phyloP scores from a whole-genome alignment of 1,284 basidiomycete genomes.

The Chondrostereum purpureum region DNA sequence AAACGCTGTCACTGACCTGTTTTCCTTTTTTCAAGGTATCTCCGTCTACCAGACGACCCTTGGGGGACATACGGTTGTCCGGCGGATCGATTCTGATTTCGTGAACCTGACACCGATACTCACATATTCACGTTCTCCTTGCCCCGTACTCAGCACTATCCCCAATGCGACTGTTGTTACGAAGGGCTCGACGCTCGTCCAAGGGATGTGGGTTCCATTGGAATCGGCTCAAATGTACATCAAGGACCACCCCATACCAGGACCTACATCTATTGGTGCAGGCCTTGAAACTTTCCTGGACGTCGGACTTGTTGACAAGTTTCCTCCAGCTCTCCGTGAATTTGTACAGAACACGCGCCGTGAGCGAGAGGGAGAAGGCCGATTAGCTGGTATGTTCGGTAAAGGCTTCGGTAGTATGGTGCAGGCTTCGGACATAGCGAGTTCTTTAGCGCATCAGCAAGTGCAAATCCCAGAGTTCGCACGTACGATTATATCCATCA shows the following conservation, averaged over 20 bases:
- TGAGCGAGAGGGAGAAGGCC: neutral
- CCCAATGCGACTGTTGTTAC: constrained; percentile 38
- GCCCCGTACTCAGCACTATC: constrained; percentile 29
- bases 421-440: constrained; percentile 17
- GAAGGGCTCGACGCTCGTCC: constrained; percentile 41
- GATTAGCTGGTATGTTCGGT: constrained; percentile 36
- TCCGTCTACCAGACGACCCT: constrained; percentile 63
- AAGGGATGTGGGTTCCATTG: constrained; percentile 65
- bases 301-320: constrained; percentile 50
- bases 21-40: constrained; percentile 42
- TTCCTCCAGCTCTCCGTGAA: constrained; percentile 25
- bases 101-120: constrained; percentile 61
- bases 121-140: constrained; percentile 31
- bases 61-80: constrained; percentile 44
- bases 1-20: constrained; percentile 10
- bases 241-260: constrained; percentile 32
- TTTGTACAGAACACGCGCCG: neutral
- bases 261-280: constrained; percentile 14
- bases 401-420: constrained; percentile 33
- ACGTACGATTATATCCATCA: neutral
- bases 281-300: constrained; percentile 48
- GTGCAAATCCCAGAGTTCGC: neutral
- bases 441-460: neutral
- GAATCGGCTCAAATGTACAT: constrained; percentile 44
- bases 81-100: constrained; percentile 68